Conservation (phyloP, 2,329 filamentous ascomycete species). For the Fusarium odoratissimum region DNA sequence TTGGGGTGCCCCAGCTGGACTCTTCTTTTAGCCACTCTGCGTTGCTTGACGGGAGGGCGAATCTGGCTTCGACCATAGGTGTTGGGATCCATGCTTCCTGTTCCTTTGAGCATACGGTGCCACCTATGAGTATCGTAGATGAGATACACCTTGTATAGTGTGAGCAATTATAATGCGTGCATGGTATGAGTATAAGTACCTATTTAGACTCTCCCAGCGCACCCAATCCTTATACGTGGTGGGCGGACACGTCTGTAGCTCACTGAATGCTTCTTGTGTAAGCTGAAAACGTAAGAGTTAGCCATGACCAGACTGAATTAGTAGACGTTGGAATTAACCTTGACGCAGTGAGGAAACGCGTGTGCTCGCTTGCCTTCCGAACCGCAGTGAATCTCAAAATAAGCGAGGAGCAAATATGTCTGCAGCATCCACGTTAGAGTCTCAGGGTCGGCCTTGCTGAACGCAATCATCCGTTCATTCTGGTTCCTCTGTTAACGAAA, state of each 20-base stretch:
- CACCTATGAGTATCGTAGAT: constrained; percentile 3
- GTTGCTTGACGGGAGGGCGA: background rate
- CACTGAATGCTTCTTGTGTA: background rate
- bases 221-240: background rate
- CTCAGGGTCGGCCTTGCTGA: background rate
- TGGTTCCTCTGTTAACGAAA: background rate
- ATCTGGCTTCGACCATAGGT: background rate
- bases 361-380: background rate
- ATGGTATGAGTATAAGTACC: background rate
- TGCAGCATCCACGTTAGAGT: constrained; percentile 1
- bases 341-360: background rate
- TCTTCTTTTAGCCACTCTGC: background rate
- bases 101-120: background rate
- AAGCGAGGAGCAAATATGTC: constrained; percentile 1
- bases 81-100: background rate
- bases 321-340: background rate
- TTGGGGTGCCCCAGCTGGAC: background rate
- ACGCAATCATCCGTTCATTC: background rate
- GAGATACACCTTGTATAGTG: background rate
- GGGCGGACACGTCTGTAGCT: background rate
- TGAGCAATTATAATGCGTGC: background rate
- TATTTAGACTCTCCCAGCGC: background rate
- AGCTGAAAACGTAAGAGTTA: background rate
- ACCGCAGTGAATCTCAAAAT: constrained; percentile 2
- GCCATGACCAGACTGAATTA: background rate